phyloP scores from a whole-genome alignment of 2,329 filamentous ascomycete species.

The Ceratocystis papillata region DNA sequence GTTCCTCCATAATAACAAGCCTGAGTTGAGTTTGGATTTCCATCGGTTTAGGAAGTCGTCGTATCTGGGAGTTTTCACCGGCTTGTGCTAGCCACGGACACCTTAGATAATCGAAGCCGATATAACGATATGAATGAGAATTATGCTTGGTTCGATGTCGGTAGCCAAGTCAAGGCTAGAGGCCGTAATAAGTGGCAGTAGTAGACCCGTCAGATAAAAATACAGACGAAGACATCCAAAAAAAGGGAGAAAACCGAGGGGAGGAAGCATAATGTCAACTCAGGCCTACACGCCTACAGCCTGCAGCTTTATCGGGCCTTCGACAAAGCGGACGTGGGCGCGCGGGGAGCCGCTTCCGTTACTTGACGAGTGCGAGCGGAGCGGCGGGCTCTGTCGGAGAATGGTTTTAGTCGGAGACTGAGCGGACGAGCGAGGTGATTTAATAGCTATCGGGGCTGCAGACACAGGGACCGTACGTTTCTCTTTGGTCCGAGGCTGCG shows the following conservation, averaged over 20 bases:
- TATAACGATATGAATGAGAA: not conserved
- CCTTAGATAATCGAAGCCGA: not conserved
- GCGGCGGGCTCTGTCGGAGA: conserved; percentile 23
- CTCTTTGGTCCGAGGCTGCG: conserved; percentile 31
- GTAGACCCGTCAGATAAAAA: not conserved
- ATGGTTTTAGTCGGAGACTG: conserved; percentile 23
- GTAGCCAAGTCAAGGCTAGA: not conserved
- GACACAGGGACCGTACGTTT: conserved; percentile 24
- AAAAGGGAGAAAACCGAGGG: not conserved
- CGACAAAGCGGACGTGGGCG: conserved; percentile 24
- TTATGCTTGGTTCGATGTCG: too few species aligned
- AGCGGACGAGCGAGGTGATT: conserved; percentile 23
- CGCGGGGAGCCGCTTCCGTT: conserved; percentile 23
- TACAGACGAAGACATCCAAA: not conserved
- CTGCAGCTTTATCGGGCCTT: conserved; percentile 22
- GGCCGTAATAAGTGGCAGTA: not conserved
- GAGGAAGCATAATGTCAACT: conserved; percentile 15
- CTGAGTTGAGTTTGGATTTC: conserved; percentile 19
- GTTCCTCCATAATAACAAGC: conserved; percentile 19
- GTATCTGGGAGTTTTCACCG: not conserved
- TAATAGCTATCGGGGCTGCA: conserved; percentile 24
- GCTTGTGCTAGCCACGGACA: not conserved
- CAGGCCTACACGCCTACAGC: conserved; percentile 24
- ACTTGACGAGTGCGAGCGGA: conserved; percentile 15
- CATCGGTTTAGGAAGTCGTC: not conserved